Conservation (phyloP, 768 basidiomycete genomes). For the Mycena floridula region DNA sequence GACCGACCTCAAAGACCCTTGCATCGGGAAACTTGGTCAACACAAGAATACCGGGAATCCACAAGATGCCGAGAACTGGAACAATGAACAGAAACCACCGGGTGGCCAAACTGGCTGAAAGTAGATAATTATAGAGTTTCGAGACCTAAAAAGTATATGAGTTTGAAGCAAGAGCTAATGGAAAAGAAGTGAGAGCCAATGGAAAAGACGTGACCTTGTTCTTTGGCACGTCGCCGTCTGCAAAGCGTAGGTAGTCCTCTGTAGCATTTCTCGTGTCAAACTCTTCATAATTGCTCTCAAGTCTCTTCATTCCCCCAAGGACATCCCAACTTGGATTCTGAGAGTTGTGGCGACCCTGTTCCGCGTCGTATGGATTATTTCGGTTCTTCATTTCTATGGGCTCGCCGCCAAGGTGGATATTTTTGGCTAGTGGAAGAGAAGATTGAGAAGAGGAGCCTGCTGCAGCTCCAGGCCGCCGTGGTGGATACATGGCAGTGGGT, state of each 20-base stretch:
- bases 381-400: neutral
- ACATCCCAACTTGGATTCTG: slow-evolving; percentile 46
- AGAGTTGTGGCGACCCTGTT: slow-evolving; percentile 11
- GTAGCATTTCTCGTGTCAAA: slow-evolving; percentile 51
- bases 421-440: slow-evolving; percentile 7
- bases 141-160: slow-evolving; percentile 34
- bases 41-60: slow-evolving; percentile 73
- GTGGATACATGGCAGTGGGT: slow-evolving; percentile 11
- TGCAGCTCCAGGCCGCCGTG: slow-evolving; percentile 1
- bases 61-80: slow-evolving; percentile 58
- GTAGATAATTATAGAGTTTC: slow-evolving; percentile 64
- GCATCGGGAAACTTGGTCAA: slow-evolving; percentile 44
- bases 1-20: slow-evolving; percentile 47
- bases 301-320: slow-evolving; percentile 40
- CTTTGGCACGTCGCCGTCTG: slow-evolving; percentile 56
- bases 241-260: slow-evolving; percentile 45
- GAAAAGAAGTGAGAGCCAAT: slow-evolving; percentile 3
- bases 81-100: slow-evolving; percentile 79
- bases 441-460: slow-evolving; percentile 8
- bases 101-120: slow-evolving; percentile 71
- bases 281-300: slow-evolving; percentile 51
- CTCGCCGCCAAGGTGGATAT: neutral
- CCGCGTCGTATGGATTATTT: slow-evolving; percentile 18
- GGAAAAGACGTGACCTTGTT: slow-evolving; percentile 42
- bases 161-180: neutral